These are phyloP conservation scores for Sporobolomyces pararoseus DNA, from an alignment of 768 basidiomycete species.

Conservation along the genomic window DNA sequence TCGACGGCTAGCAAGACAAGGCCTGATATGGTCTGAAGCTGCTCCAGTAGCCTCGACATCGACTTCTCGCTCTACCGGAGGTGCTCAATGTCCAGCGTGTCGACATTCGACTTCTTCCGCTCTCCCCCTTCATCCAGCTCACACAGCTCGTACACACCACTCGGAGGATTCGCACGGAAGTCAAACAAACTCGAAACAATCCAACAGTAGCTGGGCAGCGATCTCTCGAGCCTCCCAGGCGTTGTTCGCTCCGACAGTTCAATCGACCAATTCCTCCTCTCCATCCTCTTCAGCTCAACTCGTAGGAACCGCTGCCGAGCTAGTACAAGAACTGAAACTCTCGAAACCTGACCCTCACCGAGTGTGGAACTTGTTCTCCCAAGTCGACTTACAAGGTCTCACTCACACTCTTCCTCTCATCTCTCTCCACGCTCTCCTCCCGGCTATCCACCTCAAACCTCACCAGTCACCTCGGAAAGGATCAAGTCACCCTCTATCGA, in stretches of 20 bases:
- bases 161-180: conserved; percentile 1
- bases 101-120: conserved; percentile 22
- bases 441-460: conserved; percentile 22
- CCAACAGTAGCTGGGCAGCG: conserved; percentile 1
- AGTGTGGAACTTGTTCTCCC: conserved; percentile 25
- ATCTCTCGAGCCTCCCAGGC: conserved; percentile 16
- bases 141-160: neutral
- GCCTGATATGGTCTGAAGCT: conserved; percentile 1
- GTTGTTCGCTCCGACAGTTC: conserved; percentile 12
- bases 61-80: neutral
- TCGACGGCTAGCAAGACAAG: conserved; percentile 26
- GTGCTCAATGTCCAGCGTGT: neutral
- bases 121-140: conserved; percentile 15
- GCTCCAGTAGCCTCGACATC: neutral
- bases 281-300: conserved; percentile 6
- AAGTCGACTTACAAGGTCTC: conserved; percentile 25
- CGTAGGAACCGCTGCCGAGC: neutral
- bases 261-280: neutral
- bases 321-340: conserved; percentile 24
- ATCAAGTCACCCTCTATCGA: neutral
- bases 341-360: neutral
- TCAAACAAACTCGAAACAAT: neutral
- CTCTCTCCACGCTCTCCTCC: conserved; percentile 31
- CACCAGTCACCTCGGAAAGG: neutral
- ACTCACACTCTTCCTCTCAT: conserved; percentile 21